Evolutionary conservation across 2,329 filamentous ascomycete species (phyloP).

Genomic region (Xylariales sp.): DNA sequence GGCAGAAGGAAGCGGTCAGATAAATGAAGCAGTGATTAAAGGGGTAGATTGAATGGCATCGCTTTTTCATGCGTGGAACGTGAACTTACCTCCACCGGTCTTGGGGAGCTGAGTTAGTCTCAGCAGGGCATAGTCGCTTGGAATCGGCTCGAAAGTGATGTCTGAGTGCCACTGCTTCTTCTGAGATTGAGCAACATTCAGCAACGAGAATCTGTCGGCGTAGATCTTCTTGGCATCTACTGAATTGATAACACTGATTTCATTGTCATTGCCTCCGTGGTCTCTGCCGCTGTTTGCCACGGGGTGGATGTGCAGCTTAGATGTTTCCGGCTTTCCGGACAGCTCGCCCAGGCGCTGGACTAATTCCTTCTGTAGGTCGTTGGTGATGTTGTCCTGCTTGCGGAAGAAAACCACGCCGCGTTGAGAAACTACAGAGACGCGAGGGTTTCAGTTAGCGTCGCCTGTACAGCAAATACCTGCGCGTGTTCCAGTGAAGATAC

Average conservation of each 20-base stretch:
- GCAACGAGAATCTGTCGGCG: constrained; percentile 27
- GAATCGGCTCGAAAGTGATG: constrained; percentile 52
- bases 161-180: constrained; percentile 48
- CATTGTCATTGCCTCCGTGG: constrained; percentile 49
- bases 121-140: constrained; percentile 51
- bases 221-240: constrained; percentile 49
- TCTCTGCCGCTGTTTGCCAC: constrained; percentile 49
- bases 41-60: too few species aligned
- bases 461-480: not conserved
- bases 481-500: not conserved
- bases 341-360: constrained; percentile 56
- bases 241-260: constrained; percentile 63
- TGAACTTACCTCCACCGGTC: constrained; percentile 35
- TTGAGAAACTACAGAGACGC: constrained; percentile 50
- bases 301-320: constrained; percentile 57
- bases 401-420: constrained; percentile 69
- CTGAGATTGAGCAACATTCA: constrained; percentile 38
- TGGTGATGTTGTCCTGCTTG: constrained; percentile 54
- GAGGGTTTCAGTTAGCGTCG: not conserved
- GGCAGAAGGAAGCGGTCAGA: too few species aligned
- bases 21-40: too few species aligned
- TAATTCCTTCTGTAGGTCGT: constrained; percentile 63
- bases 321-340: constrained; percentile 50
- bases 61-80: too few species aligned
- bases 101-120: constrained; percentile 40